These are phyloP conservation scores for Solanum neorickii DNA, from an alignment of 257 asterid species.

Conservation along the genomic window DNA sequence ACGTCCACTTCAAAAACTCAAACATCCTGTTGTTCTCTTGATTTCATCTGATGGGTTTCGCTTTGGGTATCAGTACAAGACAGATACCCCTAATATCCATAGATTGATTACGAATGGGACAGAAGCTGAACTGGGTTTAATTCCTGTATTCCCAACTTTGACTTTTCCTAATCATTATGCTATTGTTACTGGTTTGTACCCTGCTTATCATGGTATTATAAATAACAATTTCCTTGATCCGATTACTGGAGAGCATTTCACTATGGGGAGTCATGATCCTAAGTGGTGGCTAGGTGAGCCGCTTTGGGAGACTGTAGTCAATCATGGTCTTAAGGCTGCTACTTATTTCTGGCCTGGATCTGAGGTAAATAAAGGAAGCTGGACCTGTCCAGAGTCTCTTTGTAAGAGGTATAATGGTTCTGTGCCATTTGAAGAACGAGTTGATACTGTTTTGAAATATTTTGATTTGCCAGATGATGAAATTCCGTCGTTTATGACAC, in stretches of 20 bases:
- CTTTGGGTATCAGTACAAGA: conserved; percentile 64
- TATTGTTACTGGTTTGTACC: conserved; percentile 69
- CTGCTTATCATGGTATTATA: conserved; percentile 57
- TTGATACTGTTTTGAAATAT: conserved; percentile 45
- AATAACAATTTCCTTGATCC: conserved; percentile 56
- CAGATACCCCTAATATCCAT: conserved; percentile 39
- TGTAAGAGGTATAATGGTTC: conserved; percentile 45
- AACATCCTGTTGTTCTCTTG: conserved; percentile 42
- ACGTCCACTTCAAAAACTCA: conserved; percentile 36
- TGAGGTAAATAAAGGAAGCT: conserved; percentile 52
- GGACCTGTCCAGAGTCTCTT: conserved; percentile 40
- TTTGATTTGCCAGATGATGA: conserved; percentile 49
- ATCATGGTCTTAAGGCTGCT: conserved; percentile 54
- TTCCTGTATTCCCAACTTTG: conserved; percentile 62
- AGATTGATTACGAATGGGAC: conserved; percentile 48
- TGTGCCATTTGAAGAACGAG: conserved; percentile 61
- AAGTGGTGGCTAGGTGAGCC: conserved; percentile 88
- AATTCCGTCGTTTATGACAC: conserved; percentile 50
- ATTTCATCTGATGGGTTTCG: conserved; percentile 68
- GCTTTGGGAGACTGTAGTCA: conserved; percentile 57
- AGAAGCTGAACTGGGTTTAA: conserved; percentile 49
- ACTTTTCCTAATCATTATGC: conserved; percentile 76
- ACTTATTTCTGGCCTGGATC: conserved; percentile 78
- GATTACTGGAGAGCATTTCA: conserved; percentile 31
- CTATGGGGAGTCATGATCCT: conserved; percentile 47